Conservation (phyloP, 106 monocot genomes). For the Cymbidium sinense region DNA sequence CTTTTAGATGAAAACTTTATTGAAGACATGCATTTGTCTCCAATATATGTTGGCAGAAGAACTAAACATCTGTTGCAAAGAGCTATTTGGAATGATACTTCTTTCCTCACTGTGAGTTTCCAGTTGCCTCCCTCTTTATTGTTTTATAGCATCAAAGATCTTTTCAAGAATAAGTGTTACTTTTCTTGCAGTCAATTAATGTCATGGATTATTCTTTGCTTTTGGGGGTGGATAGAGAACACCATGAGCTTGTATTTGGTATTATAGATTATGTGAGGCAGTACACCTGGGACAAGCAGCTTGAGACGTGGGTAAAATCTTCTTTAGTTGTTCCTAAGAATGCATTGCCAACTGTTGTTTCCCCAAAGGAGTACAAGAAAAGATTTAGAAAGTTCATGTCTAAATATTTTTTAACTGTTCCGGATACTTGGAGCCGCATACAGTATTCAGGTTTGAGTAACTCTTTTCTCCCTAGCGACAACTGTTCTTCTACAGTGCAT, state of each 20-base stretch:
- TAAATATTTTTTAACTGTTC: slow-evolving; percentile 71
- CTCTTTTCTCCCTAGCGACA: slow-evolving; percentile 12
- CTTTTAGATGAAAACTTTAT: slow-evolving; percentile 87
- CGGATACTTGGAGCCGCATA: slow-evolving; percentile 55
- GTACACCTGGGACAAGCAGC: slow-evolving; percentile 98
- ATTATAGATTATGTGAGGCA: slow-evolving; percentile 99
- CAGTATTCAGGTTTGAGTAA: slow-evolving; percentile 17
- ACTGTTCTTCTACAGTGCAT: slow-evolving; percentile 6
- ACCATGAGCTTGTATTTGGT: slow-evolving; percentile 79
- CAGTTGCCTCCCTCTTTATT: background rate
- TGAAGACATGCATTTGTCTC: slow-evolving; percentile 77
- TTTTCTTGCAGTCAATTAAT: slow-evolving; percentile 62
- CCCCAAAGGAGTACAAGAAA: slow-evolving; percentile 95
- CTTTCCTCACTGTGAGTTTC: slow-evolving; percentile 83
- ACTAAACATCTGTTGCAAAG: slow-evolving; percentile 75
- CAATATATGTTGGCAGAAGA: slow-evolving; percentile 69
- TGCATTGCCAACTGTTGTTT: slow-evolving; percentile 74
- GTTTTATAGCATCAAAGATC: background rate
- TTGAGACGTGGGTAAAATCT: slow-evolving; percentile 87
- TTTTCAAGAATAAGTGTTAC: background rate
- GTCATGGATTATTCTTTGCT: slow-evolving; percentile 99
- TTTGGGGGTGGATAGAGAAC: slow-evolving; percentile 81
- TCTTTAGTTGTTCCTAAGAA: slow-evolving; percentile 89
- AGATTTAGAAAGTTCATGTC: slow-evolving; percentile 91
- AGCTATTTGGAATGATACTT: slow-evolving; percentile 99